phyloP scores from a whole-genome alignment of 208 protist genomes.

The Acanthamoeba healyi region DNA sequence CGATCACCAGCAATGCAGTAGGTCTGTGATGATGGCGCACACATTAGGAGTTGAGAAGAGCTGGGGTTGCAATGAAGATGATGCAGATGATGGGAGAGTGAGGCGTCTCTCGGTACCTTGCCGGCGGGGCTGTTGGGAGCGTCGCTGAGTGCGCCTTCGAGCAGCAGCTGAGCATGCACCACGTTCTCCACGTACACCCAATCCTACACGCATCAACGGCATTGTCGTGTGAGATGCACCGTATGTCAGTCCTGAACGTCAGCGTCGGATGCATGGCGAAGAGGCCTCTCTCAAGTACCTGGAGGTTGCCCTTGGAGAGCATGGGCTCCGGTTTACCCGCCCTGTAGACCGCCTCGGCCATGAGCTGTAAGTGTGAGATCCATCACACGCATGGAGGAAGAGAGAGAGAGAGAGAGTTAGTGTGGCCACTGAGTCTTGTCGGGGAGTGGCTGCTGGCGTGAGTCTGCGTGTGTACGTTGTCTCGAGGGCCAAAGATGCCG shows the following conservation, averaged over 20 bases:
- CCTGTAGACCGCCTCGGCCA: conserved; percentile 18
- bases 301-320: neutral
- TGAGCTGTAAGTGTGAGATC: neutral
- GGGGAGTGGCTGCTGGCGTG: no score
- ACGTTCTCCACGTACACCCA: conserved; percentile 85
- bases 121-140: neutral
- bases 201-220: conserved; percentile 77
- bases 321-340: conserved; percentile 9
- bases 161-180: conserved; percentile 79
- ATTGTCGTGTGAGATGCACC: neutral
- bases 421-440: no score
- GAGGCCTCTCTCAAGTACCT: neutral
- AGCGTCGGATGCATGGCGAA: no score
- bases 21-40: no score
- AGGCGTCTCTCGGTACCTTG: neutral
- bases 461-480: conserved; percentile 34
- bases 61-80: no score
- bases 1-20: conserved; percentile 54
- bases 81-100: neutral
- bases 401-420: no score
- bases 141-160: conserved; percentile 61
- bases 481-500: conserved; percentile 56
- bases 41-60: no score
- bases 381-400: no score
- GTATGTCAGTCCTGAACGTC: no score